Evolutionary conservation across 2,329 filamentous ascomycete genomes (phyloP).

Genomic region (Akanthomyces muscarius): DNA sequence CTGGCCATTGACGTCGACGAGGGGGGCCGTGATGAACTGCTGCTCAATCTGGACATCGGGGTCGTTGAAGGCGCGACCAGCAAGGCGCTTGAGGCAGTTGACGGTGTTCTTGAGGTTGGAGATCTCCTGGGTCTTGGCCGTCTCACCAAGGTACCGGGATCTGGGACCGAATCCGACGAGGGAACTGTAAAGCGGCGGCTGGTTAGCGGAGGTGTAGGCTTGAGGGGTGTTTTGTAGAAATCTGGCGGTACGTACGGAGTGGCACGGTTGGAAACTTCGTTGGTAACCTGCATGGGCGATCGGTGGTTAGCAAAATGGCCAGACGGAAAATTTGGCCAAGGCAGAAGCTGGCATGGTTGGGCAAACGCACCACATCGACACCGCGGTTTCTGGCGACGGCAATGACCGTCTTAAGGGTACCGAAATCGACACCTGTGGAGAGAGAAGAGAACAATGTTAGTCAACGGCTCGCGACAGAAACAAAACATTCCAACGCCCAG

Average conservation of each 20-base stretch:
- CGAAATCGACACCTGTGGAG: constrained; percentile 79
- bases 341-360: constrained; percentile 19
- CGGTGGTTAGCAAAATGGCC: neutral
- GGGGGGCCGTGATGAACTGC: constrained; percentile 78
- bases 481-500: neutral
- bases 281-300: constrained; percentile 68
- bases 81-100: constrained; percentile 84
- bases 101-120: constrained; percentile 99
- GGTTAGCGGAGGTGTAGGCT: constrained; percentile 5
- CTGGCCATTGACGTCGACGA: constrained; percentile 89
- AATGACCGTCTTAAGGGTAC: constrained; percentile 94
- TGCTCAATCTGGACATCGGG: constrained; percentile 93
- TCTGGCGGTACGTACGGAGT: constrained; percentile 72
- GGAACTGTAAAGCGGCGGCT: constrained; percentile 53
- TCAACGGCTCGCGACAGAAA: neutral
- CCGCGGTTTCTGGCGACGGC: constrained; percentile 97
- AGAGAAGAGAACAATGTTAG: constrained; percentile 11
- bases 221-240: constrained; percentile 1
- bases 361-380: constrained; percentile 87
- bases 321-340: neutral
- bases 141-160: constrained; percentile 87
- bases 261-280: constrained; percentile 97
- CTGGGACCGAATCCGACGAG: constrained; percentile 94
- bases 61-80: constrained; percentile 80
- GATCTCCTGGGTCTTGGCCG: constrained; percentile 97